Percentiles rank a stretch among this genome's conserved stretches.
Evolutionary conservation across 2,329 filamentous ascomycete species (phyloP).

Genomic region (Colletotrichum australisinense): DNA sequence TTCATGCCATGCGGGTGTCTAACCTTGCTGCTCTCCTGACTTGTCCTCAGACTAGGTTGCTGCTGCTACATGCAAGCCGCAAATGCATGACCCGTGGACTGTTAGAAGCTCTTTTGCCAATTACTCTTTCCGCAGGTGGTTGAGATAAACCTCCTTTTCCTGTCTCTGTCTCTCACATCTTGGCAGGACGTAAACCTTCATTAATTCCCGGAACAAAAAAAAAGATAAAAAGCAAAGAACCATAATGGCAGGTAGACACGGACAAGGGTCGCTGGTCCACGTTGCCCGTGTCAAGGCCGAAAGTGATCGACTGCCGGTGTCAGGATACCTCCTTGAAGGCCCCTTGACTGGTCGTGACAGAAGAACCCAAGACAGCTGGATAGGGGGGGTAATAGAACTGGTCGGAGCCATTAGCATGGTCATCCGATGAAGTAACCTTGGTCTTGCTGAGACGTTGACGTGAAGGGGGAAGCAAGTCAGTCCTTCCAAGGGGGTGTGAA

Average conservation of each 20-base stretch:
- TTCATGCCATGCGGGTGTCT: neutral
- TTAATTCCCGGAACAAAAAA: neutral
- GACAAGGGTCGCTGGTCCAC: constrained; percentile 22
- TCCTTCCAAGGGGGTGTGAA: neutral
- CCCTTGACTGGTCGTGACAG: constrained; percentile 9
- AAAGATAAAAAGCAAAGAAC: neutral
- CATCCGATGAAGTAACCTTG: constrained; percentile 29
- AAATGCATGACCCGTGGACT: neutral
- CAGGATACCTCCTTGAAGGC: constrained; percentile 14
- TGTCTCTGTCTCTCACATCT: constrained; percentile 17
- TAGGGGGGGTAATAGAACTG: neutral
- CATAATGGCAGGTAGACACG: constrained; percentile 20
- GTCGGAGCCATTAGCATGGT: constrained; percentile 4
- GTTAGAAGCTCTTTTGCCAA: constrained; percentile 5
- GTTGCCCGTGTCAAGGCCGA: constrained; percentile 19
- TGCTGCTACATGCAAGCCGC: constrained; percentile 8
- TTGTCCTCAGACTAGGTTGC: neutral
- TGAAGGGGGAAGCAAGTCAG: constrained; percentile 23
- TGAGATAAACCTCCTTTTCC: constrained; percentile 15
- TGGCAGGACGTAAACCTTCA: constrained; percentile 5
- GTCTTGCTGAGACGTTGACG: constrained; percentile 31
- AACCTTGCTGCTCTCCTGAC: neutral
- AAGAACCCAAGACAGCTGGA: neutral
- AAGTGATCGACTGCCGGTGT: constrained; percentile 29
- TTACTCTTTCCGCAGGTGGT: neutral